Evolutionary conservation across 2,329 filamentous ascomycete species (phyloP), one percentile per base, ranked within the genome.

Genomic region (Cladobotryum mycophilum): DNA sequence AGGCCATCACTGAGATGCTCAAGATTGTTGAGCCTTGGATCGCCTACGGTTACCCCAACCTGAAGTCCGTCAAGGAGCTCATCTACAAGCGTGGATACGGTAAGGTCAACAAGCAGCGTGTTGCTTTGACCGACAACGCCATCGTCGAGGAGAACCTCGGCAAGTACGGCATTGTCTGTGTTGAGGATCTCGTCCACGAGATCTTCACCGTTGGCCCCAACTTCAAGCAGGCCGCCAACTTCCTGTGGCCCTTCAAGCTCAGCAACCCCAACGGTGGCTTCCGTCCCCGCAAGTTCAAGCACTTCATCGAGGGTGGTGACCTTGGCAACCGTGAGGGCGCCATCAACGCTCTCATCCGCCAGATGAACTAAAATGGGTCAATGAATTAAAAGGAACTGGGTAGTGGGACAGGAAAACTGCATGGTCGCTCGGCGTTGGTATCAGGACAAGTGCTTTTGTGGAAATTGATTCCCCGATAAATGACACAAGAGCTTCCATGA

Each of bases 221-320:
- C 86, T 95, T 93, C 88, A 97, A 96, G 86, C 91, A 96, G 81
- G 90, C 89, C 68, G 84, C 86, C 80, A 99, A 97, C 87, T 97
- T 97, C 85, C 79, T 97, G 64, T 99, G 93, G 93, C 93, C 93
- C 71, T 99, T 99, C 86, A 97, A 99, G 88, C 88, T 99, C 64
- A 90, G 84, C 84, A 96, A 95, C 85, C 93, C 93, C 70, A 97
- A 79, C 65, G 93, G 93, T 73, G 92, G 93, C 61, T 99, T 97
- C 89, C 86, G 87, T 65, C 76, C 87, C 67, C 83, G 93, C 78
- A 99, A 97, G 82, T 97, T 97, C 85, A 93, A 90, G 82, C 91
- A 97, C 81, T 97, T 89, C 80, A 88, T 97, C 59, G 88, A 96
- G 82, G 93, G 92, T 76, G 93, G 93, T 86, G 93, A 99, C 76